These are phyloP conservation scores for Coccomyxa sp. DNA, from an alignment of 139 green algal genomes.

Conservation along the genomic window DNA sequence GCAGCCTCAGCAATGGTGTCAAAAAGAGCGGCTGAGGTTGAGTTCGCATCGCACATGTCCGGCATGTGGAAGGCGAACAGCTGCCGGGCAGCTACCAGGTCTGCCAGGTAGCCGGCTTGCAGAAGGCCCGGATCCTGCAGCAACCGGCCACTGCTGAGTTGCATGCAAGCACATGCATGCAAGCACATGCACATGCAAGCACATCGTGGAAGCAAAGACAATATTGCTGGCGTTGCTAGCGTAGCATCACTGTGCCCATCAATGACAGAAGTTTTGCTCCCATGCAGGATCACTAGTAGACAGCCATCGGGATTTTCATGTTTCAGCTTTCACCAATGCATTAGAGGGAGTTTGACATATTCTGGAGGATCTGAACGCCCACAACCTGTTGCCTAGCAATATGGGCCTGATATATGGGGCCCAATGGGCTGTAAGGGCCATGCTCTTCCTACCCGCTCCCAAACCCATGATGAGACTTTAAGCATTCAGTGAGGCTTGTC, in stretches of 20 bases:
- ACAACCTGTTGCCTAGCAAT: neutral
- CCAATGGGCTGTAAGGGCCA: too few species aligned
- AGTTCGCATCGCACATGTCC: constrained; percentile 1
- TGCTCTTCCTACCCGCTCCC: neutral
- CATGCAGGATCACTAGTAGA: neutral
- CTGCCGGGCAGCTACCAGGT: constrained; percentile 1
- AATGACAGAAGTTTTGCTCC: neutral
- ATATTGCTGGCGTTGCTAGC: neutral
- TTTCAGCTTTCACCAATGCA: too few species aligned
- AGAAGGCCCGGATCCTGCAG: constrained; percentile 10
- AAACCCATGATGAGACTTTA: too few species aligned
- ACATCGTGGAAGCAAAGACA: neutral
- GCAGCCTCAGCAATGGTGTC: neutral
- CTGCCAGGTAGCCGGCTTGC: constrained; percentile 5
- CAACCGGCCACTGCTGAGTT: neutral
- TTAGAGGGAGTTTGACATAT: too few species aligned
- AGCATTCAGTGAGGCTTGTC: neutral
- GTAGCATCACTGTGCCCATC: neutral
- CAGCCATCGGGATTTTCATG: neutral
- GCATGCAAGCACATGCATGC: neutral
- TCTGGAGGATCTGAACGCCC: too few species aligned
- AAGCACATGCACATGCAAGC: neutral
- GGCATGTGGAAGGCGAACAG: constrained; percentile 16
- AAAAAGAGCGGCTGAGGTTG: neutral
- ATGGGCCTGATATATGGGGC: neutral